A percentile compares a stretch with the other conserved stretches of the same genome.
phyloP scores from a whole-genome alignment of 495 filamentous ascomycete genomes.

The Corynascus novoguineensis region DNA sequence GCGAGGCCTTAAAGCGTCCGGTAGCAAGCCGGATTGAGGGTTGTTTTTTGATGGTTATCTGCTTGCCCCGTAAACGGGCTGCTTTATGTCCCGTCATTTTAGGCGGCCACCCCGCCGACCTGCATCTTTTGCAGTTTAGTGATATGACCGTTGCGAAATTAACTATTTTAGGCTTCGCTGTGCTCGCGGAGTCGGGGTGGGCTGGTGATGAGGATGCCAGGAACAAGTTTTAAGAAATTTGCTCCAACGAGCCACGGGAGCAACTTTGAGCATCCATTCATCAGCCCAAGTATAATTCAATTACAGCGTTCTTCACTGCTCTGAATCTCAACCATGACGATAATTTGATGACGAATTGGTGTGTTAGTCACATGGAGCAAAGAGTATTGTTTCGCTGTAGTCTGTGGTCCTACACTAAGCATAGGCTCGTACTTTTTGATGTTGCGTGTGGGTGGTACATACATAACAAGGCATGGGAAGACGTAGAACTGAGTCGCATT shows the following conservation, averaged over 20 bases:
- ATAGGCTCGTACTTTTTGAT: no score
- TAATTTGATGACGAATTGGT: no score
- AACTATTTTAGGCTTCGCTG: not conserved
- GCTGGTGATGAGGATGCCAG: no score
- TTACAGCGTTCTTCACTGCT: not conserved
- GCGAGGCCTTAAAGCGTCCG: not conserved
- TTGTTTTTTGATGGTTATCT: constrained; percentile 6
- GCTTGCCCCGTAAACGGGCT: not conserved
- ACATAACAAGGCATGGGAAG: no score
- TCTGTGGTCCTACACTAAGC: no score
- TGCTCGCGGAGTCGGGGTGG: not conserved
- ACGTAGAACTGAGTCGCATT: no score
- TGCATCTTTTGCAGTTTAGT: constrained; percentile 9
- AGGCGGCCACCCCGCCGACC: not conserved
- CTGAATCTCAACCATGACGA: no score
- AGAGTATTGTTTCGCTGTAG: no score
- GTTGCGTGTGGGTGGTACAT: no score
- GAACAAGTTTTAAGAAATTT: not conserved
- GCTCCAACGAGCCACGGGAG: not conserved
- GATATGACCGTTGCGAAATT: constrained; percentile 4
- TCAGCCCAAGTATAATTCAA: constrained; percentile 4
- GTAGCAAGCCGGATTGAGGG: not conserved
- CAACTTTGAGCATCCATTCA: not conserved
- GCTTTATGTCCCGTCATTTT: constrained; percentile 5
- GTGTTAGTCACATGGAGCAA: no score